phyloP scores from a whole-genome alignment of 805 yeast species.

The Wickerhamomyces pijperi region DNA sequence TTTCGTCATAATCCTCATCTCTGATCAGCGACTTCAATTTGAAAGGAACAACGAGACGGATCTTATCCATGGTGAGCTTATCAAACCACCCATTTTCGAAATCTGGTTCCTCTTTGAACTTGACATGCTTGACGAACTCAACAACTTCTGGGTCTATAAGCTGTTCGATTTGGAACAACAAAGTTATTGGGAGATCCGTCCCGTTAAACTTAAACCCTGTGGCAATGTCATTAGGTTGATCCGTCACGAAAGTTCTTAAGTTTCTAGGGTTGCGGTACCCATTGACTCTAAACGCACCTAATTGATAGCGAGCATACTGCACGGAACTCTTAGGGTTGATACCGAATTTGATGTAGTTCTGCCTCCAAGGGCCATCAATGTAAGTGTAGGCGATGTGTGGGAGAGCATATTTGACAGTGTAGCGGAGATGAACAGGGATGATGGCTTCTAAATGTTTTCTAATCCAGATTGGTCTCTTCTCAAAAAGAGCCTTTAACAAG shows the following conservation, averaged over 20 bases:
- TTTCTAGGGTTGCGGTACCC: constrained; percentile 16
- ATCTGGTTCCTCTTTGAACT: constrained; percentile 32
- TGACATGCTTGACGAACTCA: constrained; percentile 28
- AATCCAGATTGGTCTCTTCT: constrained; percentile 73
- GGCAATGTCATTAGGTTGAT: constrained; percentile 26
- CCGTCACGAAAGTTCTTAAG: constrained; percentile 19
- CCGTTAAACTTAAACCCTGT: constrained; percentile 62
- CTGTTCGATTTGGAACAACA: constrained; percentile 73
- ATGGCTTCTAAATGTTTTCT: constrained; percentile 56
- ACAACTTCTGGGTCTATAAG: constrained; percentile 54
- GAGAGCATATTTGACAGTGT: constrained; percentile 57
- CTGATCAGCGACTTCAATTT: constrained; percentile 53
- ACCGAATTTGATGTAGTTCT: constrained; percentile 70
- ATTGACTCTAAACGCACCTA: constrained; percentile 56
- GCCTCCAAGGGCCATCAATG: constrained; percentile 92
- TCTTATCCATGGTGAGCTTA: constrained; percentile 45
- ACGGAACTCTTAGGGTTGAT: constrained; percentile 57
- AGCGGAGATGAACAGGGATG: constrained; percentile 33
- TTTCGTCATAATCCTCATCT: constrained; percentile 25
- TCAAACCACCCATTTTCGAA: constrained; percentile 76
- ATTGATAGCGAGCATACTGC: constrained; percentile 57
- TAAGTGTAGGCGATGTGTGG: constrained; percentile 78
- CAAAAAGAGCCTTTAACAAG: constrained; percentile 36
- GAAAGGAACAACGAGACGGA: constrained; percentile 62
- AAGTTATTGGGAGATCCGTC: constrained; percentile 48